Evolutionary conservation across 2,329 filamentous ascomycete species (phyloP), one percentile per base, ranked within the genome.

Genomic region (Aspergillus felis): DNA sequence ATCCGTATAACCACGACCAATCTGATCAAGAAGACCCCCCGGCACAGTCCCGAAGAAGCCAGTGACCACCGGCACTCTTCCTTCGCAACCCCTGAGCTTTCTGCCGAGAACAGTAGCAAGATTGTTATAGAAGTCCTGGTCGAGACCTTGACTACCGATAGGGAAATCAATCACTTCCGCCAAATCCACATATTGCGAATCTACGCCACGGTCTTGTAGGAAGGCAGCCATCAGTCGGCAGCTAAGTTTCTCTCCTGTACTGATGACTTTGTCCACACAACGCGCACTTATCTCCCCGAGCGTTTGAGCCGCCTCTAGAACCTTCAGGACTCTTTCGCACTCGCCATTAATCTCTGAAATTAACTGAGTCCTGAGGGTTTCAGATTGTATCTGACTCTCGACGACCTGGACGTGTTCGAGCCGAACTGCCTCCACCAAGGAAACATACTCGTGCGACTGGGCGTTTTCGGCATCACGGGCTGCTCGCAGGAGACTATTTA

Each of bases 1-100:
- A 75, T 99, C 94, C 9, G 94, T 97, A 76, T 99, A 99, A 29
- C 94, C 94, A 66, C 94, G 88, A 22, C 94, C 94, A 62, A 99
- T 90, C 66, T 95, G 89, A 66, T 93, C 90, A 66, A 99, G 85
- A 57, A 99, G 82, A 60, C 92, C 93, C 14, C 92, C 92, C 0
- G 93, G 93, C 2, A 97, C 90, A 57, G 88, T 89, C 58, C 94
- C 94, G 72, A 99, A 99, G 80, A 94, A 99, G 17, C 94, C 94
- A 12, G 94, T 97, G 51, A 93, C 81, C 3, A 94, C 88, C 1
- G 90, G 89, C 1, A 93, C 86, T 58, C 84, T 83, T 64, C 84
- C 81, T 38, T 80, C 83, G 67, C 89, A 92, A 2, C 83, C 82
- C 47, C 77, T 69, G 55, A 94, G 81, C 70, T 87, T 87, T 65